Evolutionary conservation across 2,329 filamentous ascomycete genomes (phyloP), one percentile per base, ranked within the genome.

Genomic region (Gremmenia infestans): DNA sequence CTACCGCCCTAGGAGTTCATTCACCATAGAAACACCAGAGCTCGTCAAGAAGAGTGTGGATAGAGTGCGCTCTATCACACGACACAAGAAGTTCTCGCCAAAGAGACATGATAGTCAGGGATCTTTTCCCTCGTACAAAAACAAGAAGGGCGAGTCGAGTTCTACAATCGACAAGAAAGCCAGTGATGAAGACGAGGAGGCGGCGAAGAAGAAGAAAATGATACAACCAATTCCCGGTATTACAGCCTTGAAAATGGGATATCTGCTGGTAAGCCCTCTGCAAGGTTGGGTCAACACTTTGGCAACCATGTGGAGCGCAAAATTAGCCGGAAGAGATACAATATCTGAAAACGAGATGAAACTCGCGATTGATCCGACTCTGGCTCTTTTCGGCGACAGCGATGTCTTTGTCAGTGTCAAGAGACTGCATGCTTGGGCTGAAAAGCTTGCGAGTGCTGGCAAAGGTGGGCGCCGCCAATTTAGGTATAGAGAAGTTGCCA

Each of bases 321-420:
- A 52, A 43, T 56, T 53, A 14, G 43, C 54, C 9, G 57, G 53
- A 57, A 58, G 66, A 69, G 48, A 66, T 60, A 17, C 68, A 61
- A 25, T 70, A 64, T 23, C 1, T 2, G 63, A 65, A 8, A 60
- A 63, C 5, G 81, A 85, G 54, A 71, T 73, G 51, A 84, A 87
- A 65, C 73, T 89, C 49, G 72, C 81, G 1, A 69, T 72, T 2
- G 78, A 85, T 64, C 77, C 78, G 0, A 87, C 87, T 0, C 70
- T 96, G 36, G 85, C 83, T 0, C 71, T 96, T 0, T 96, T 86
- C 66, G 93, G 92, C 1, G 82, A 86, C 50, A 76, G 80, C 4
- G 92, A 97, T 70, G 73, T 79, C 0, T 95, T 97, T 61, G 85
- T 89, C 1, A 81, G 85, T 1, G 76, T 75, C 3, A 79, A 77